Evolutionary conservation across 2,329 filamentous ascomycete genomes (phyloP).

Genomic region (Penicillium concentricum): DNA sequence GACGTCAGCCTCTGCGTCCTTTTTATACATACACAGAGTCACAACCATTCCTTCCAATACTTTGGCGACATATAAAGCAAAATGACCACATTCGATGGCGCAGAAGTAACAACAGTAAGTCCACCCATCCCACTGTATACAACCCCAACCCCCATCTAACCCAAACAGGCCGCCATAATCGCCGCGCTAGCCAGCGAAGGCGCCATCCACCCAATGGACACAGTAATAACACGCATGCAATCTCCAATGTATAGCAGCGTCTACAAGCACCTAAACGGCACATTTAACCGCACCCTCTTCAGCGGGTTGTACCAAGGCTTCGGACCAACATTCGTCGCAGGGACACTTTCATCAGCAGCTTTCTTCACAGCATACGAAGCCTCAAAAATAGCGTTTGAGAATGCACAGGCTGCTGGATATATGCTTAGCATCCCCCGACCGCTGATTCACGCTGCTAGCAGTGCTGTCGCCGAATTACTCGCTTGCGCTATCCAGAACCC

Average conservation of each 20-base stretch:
- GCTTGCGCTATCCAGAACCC: constrained; percentile 10
- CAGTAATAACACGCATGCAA: constrained; percentile 14
- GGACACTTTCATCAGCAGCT: constrained; percentile 3
- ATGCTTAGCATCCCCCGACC: not conserved
- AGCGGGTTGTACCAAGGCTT: constrained; percentile 12
- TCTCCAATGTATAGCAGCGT: constrained; percentile 1
- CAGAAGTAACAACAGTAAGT: not conserved
- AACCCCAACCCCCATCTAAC: not conserved
- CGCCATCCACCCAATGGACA: constrained; percentile 13
- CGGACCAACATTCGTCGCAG: constrained; percentile 7
- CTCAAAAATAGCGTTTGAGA: constrained; percentile 4
- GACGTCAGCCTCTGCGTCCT: not conserved
- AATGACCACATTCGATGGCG: not conserved
- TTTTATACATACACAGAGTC: not conserved
- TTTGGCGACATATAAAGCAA: not conserved
- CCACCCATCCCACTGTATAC: not conserved
- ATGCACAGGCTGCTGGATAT: constrained; percentile 5
- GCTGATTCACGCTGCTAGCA: constrained; percentile 1
- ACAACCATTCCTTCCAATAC: not conserved
- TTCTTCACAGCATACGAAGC: constrained; percentile 11
- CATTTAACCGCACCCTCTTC: constrained; percentile 4
- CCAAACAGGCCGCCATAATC: constrained; percentile 6
- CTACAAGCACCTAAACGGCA: constrained; percentile 8
- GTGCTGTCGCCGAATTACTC: constrained; percentile 7
- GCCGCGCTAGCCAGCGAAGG: constrained; percentile 11